Evolutionary conservation across 768 basidiomycete species (phyloP), one percentile per base, ranked within the genome.

Genomic region (Leccinellum rugosiceps): DNA sequence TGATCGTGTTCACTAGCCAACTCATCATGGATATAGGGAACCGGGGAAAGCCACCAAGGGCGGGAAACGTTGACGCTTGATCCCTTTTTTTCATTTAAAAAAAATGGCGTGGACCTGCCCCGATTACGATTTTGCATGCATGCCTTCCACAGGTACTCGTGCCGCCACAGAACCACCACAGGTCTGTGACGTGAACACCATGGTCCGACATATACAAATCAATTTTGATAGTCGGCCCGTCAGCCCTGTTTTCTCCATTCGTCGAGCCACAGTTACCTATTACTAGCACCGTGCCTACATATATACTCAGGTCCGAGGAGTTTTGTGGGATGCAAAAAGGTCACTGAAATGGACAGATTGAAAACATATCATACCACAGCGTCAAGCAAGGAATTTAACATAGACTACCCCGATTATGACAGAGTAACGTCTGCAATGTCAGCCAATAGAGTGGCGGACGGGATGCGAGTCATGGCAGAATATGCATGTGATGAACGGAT

Each of bases 381-480:
- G 56, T 57, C 57, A 49, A 59, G 53, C 59, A 49, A 52, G 13
- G 46, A 53, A 65, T 55, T 65, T 55, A 68, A 62, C 58, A 60
- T 59, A 57, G n/a, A 11, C 52, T 57, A 59, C 55, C 49, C 53
- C 23, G 58, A 19, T 51, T 52, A 49, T 41, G 45, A 52, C 57
- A 50, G 56, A 44, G 57, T 46, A 56, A 55, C n/a, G 46, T 58
- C 65, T 59, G 61, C 67, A 57, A 63, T 43, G 50, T 57, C 43
- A 23, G 57, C 53, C 41, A 57, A 53, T 47, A 56, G 53, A 60
- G 50, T 31, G 43, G 52, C 23, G 44, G 31, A 47, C 50, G 45
- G 43, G 48, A 61, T 70, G 68, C 60, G 54, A 62, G 56, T 59
- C 58, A 63, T 62, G 58, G 25, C 38, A 53, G 45, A 53, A 55